Base-by-base conservation (phyloP, 2,329 filamentous ascomycete species). In the Ilyonectria mors-panacis region DNA sequence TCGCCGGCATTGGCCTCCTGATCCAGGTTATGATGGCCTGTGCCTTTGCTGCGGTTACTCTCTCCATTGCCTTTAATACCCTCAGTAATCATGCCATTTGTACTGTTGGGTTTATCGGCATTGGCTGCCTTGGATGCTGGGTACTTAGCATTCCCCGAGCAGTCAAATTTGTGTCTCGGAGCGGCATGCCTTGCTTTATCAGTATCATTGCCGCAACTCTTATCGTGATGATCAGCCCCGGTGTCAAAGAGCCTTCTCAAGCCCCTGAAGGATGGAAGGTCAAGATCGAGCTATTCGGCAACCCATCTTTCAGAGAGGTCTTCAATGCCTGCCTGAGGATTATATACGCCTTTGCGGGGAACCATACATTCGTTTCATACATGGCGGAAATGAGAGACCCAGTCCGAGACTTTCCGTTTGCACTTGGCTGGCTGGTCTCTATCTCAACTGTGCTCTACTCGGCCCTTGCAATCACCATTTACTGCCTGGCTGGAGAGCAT, bases 21-120 rank as follows among this genome's bases (percentile, higher is more conserved):
- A 17, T 69, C 4, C 66, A 69, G 28, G 54, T 66, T 13, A 65
- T 67, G 13, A 64, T 69, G 64, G 65, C 65, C 13, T 62, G 59
- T 26, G 37, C 87, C 42, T 84, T 91, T 70, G 89, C 91, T 76
- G 89, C 88, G 72, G 82, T 92, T 57, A 87, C 88, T 4, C 88
- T 89, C 51, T 86, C 89, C 39, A 87, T 90, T 74, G 91, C 90
- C 73, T 83, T 91, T 66, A 92, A 91, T 79, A 91, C 88, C 54
- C 89, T 92, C 78, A 87, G 86, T 17, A 81, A 84, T 59, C 85
- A 89, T 74, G 81, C 82, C 17, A 75, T 88, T 10, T 92, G 90
- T 80, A 92, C 90, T 1, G 86, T 92, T 56, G 85, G 83, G 39
- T 92, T 91, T 77, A 86, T 87, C n/a, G 84, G 86, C 19, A 85